A percentile compares a stretch with the other conserved stretches of the same genome.
Evolutionary conservation across 2,329 filamentous ascomycete genomes (phyloP).

Genomic region (Pseudohalonectria lignicola): DNA sequence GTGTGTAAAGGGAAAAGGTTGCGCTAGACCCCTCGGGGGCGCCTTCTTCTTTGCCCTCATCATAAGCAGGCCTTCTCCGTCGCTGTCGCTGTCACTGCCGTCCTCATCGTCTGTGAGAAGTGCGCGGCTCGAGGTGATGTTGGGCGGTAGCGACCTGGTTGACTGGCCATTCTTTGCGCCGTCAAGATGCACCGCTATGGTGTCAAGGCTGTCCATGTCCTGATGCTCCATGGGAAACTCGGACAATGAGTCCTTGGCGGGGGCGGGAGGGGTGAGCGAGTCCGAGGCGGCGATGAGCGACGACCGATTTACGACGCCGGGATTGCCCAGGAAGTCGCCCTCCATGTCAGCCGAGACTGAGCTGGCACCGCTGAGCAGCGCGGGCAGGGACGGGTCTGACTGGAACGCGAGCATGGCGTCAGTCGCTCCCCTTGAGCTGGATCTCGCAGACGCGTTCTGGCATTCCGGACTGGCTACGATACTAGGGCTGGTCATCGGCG

Average conservation of each 20-base stretch:
- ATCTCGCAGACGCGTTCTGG: constrained; percentile 11
- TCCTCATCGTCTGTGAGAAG: constrained; percentile 23
- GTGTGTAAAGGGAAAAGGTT: neutral
- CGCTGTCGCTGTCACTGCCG: constrained; percentile 40
- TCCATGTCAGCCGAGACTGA: constrained; percentile 54
- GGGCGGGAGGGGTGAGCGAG: constrained; percentile 41
- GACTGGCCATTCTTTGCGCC: constrained; percentile 3
- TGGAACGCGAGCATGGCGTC: constrained; percentile 42
- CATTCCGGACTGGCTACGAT: constrained; percentile 38
- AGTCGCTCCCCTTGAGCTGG: too few species aligned
- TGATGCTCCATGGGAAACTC: constrained; percentile 34
- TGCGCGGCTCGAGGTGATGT: constrained; percentile 1
- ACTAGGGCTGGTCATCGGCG: constrained; percentile 44
- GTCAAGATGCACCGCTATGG: constrained; percentile 16
- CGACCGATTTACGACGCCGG: constrained; percentile 31
- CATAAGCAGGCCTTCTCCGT: constrained; percentile 43
- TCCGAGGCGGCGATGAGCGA: constrained; percentile 40
- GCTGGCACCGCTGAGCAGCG: constrained; percentile 51
- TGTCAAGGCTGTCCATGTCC: constrained; percentile 8
- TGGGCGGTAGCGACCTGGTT: constrained; percentile 6
- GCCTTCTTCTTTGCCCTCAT: constrained; percentile 33
- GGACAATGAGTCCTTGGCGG: constrained; percentile 31
- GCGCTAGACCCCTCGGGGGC: neutral
- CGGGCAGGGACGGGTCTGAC: constrained; percentile 53
- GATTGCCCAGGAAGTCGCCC: constrained; percentile 43